Conservation (phyloP, 805 yeast genomes). For the Cyberlindnera lachancei region DNA sequence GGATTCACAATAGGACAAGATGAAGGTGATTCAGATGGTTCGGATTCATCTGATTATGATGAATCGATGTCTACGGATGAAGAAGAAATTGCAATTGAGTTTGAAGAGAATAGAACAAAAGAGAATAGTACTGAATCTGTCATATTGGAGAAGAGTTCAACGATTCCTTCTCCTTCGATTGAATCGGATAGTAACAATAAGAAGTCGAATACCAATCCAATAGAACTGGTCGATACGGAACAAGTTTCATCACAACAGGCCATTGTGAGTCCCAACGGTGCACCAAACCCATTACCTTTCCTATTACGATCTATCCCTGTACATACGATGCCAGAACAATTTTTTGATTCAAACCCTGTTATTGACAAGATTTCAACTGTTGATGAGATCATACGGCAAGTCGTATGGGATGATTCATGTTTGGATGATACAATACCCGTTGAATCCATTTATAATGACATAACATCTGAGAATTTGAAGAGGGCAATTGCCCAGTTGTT, state of each 20-base stretch:
- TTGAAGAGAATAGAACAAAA: not conserved
- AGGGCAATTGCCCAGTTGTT: constrained; percentile 22
- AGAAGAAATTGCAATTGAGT: constrained; percentile 1
- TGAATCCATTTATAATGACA: constrained; percentile 1
- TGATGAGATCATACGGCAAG: constrained; percentile 24
- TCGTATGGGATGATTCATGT: constrained; percentile 21
- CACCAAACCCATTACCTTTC: constrained; percentile 62
- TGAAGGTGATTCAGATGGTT: constrained; percentile 20
- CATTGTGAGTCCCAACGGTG: constrained; percentile 26
- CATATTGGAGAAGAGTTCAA: too few species aligned
- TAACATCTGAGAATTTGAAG: constrained; percentile 13
- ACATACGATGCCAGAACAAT: constrained; percentile 50
- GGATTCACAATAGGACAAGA: constrained; percentile 10
- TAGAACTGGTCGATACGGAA: not conserved
- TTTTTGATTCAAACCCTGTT: constrained; percentile 32
- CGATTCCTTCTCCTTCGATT: not conserved
- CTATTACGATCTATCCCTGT: constrained; percentile 57
- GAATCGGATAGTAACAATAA: constrained; percentile 4
- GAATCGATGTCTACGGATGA: constrained; percentile 7
- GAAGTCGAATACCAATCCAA: constrained; percentile 2
- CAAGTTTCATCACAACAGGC: constrained; percentile 3
- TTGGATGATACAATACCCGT: constrained; percentile 8
- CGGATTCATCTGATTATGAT: constrained; percentile 15
- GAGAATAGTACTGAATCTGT: not conserved
- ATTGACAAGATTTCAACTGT: constrained; percentile 21